Conservation (phyloP, 225 moss, liverwort and hornwort genomes). For the Bryoerythrophyllum caledonicum region DNA sequence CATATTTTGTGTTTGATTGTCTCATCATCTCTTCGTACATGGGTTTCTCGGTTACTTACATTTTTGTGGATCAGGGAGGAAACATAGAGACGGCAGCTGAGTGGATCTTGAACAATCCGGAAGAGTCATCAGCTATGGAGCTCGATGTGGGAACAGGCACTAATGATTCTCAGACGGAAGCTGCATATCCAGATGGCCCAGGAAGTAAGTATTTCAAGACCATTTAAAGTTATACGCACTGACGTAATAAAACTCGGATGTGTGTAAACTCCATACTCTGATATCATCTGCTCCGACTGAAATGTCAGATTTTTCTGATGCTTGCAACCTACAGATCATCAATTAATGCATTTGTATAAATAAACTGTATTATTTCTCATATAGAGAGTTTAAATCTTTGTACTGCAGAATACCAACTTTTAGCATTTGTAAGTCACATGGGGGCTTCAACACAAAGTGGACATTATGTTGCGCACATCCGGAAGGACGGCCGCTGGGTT, state of each 20-base stretch:
- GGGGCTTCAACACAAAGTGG: slow-evolving; percentile 97
- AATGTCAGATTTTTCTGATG: not conserved
- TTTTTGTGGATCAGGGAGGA: slow-evolving; percentile 65
- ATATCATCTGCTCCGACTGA: not conserved
- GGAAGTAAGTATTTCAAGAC: slow-evolving; percentile 56
- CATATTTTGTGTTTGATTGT: not conserved
- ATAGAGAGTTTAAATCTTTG: not conserved
- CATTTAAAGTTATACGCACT: not conserved
- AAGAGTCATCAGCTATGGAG: slow-evolving; percentile 83
- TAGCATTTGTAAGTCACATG: slow-evolving; percentile 99
- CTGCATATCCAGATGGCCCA: slow-evolving; percentile 69
- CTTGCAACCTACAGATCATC: not conserved
- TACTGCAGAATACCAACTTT: slow-evolving; percentile 84
- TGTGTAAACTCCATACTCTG: not conserved
- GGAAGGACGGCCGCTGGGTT: slow-evolving; percentile 85
- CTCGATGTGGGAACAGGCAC: slow-evolving; percentile 65
- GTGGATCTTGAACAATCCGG: slow-evolving; percentile 87
- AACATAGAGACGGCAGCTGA: slow-evolving; percentile 94
- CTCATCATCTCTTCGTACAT: not conserved
- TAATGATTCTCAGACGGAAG: slow-evolving; percentile 41
- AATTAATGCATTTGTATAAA: not conserved
- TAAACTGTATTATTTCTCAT: slow-evolving; percentile 1
- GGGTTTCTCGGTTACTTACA: not conserved
- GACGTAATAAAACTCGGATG: not conserved
- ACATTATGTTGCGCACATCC: slow-evolving; percentile 90